Percentiles rank a stretch among this genome's conserved stretches.
phyloP scores from a whole-genome alignment of 768 basidiomycete species.

The Gloeophyllum trabeum region DNA sequence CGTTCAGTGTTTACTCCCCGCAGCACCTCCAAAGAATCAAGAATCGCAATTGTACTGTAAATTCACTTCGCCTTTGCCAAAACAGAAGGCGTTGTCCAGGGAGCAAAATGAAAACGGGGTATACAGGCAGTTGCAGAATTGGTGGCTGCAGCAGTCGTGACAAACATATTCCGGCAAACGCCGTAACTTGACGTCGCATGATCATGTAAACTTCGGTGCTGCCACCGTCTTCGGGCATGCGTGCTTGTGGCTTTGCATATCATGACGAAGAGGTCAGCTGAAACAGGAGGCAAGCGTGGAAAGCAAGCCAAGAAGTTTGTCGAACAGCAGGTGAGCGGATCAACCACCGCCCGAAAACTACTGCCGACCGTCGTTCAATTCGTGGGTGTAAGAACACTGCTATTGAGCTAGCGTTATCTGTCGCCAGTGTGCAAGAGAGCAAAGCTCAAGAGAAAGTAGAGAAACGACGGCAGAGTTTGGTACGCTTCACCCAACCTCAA shows the following conservation, averaged over 20 bases:
- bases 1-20: too few species aligned
- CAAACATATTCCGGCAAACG: neutral
- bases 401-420: neutral
- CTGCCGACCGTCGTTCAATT: neutral
- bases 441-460: neutral
- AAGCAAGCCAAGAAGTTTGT: neutral
- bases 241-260: too few species aligned
- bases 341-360: neutral
- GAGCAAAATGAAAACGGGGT: neutral
- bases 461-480: too few species aligned
- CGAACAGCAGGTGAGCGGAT: neutral
- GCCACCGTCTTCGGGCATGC: too few species aligned
- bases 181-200: too few species aligned
- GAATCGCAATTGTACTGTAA: too few species aligned
- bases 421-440: neutral
- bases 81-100: neutral
- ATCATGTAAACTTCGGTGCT: too few species aligned
- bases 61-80: neutral
- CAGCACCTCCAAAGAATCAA: too few species aligned
- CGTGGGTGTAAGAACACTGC: neutral
- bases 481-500: too few species aligned
- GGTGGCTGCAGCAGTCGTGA: neutral
- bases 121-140: neutral
- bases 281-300: neutral
- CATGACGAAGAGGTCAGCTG: neutral